Conservation (phyloP, 2,329 filamentous ascomycete species). For the Fusarium setosum region DNA sequence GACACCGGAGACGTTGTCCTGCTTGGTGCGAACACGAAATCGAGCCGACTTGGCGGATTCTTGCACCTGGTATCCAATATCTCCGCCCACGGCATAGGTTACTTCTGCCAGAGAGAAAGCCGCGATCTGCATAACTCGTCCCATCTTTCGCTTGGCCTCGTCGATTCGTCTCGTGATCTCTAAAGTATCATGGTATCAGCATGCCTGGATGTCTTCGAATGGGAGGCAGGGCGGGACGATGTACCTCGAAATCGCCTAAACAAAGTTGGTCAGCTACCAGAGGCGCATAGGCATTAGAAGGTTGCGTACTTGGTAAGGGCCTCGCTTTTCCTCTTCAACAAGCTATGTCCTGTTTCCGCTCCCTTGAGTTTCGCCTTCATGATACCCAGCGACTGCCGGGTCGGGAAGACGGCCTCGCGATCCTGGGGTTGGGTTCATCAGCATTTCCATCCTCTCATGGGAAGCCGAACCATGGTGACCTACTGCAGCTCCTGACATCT, state of each 20-base stretch:
- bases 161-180: conserved; percentile 98
- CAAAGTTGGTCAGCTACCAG: conserved; percentile 5
- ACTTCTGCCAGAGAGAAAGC: conserved; percentile 98
- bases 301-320: conserved; percentile 88
- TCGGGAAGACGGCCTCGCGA: conserved; percentile 96
- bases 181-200: conserved; percentile 48
- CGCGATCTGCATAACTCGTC: conserved; percentile 98
- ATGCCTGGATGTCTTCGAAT: conserved; percentile 14
- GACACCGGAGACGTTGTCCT: conserved; percentile 98
- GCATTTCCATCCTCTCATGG: background rate
- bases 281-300: background rate
- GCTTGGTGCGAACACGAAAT: conserved; percentile 92
- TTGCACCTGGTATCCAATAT: conserved; percentile 97
- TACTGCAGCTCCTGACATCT: conserved; percentile 50
- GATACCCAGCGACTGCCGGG: conserved; percentile 92
- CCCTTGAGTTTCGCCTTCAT: conserved; percentile 99
- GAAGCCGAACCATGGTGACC: background rate
- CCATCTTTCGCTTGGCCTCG: conserved; percentile 99
- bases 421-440: conserved; percentile 66
- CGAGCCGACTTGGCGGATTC: conserved; percentile 94
- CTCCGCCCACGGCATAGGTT: conserved; percentile 94
- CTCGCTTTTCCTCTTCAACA: conserved; percentile 98
- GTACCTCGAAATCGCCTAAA: conserved; percentile 88
- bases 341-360: conserved; percentile 88
- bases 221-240: conserved; percentile 10